These are phyloP conservation scores for Candida tropicalis DNA, from an alignment of 1,139 yeast species.

Conservation along the genomic window DNA sequence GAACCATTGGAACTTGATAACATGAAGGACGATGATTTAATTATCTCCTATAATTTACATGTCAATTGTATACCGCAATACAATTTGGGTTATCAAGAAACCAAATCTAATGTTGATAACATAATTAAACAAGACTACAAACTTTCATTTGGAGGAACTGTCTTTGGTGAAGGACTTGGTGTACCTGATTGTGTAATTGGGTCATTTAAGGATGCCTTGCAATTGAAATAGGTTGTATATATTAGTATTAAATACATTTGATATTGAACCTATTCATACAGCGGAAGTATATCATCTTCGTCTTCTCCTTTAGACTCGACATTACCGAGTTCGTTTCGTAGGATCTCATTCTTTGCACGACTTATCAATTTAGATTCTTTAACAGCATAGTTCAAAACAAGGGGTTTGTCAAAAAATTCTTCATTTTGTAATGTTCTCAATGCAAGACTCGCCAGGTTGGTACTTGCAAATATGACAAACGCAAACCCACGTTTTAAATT, in stretches of 20 bases:
- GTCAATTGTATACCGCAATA: constrained; percentile 81
- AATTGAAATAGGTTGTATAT: constrained; percentile 12
- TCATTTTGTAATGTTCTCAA: constrained; percentile 49
- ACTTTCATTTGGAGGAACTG: constrained; percentile 76
- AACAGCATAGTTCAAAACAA: constrained; percentile 52
- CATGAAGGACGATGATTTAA: constrained; percentile 32
- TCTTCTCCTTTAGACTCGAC: constrained; percentile 13
- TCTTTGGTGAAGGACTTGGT: constrained; percentile 82
- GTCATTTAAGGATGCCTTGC: constrained; percentile 58
- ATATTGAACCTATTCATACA: constrained; percentile 11
- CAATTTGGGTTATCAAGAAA: constrained; percentile 67
- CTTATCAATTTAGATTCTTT: constrained; percentile 32
- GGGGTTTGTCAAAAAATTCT: constrained; percentile 56
- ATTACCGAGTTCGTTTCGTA: constrained; percentile 5
- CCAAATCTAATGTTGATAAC: constrained; percentile 36
- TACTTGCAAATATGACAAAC: constrained; percentile 58
- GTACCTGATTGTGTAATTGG: constrained; percentile 84
- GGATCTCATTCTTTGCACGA: constrained; percentile 9
- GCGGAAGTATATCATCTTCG: constrained; percentile 14
- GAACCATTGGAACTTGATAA: constrained; percentile 26
- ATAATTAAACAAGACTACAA: constrained; percentile 33
- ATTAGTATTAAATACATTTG: constrained; percentile 2
- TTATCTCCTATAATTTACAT: constrained; percentile 37
- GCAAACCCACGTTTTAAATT: constrained; percentile 73
- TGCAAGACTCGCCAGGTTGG: constrained; percentile 57